Percentiles rank a stretch among this genome's conserved stretches.
These are phyloP conservation scores for Thelonectria blattea DNA, from an alignment of 2,329 filamentous ascomycete genomes.

Conservation along the genomic window DNA sequence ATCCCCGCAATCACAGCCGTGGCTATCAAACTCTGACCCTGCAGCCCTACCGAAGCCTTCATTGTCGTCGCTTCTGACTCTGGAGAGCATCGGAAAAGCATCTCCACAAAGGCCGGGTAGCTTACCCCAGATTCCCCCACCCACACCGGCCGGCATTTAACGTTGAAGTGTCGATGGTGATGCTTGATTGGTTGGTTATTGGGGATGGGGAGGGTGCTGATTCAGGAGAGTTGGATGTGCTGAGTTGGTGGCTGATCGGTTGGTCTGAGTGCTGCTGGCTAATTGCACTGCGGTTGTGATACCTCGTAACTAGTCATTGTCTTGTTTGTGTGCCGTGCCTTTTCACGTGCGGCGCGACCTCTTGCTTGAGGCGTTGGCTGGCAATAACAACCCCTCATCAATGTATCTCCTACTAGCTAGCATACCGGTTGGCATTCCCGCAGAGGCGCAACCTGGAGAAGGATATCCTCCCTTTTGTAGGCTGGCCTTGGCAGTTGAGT, in stretches of 20 bases:
- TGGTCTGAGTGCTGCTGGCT: too few relatives aligned
- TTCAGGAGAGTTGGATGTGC: not conserved
- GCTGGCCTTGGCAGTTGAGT: too few relatives aligned
- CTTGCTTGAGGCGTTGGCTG: not conserved
- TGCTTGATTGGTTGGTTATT: not conserved
- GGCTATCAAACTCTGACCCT: not conserved
- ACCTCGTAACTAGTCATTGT: too few relatives aligned
- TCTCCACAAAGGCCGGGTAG: slow-evolving; percentile 17
- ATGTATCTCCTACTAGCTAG: not conserved
- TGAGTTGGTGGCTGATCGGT: too few relatives aligned
- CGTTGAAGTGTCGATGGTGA: not conserved
- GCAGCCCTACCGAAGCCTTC: not conserved
- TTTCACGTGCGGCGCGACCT: not conserved
- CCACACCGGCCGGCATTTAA: slow-evolving; percentile 1
- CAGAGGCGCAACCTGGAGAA: not conserved
- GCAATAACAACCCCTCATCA: not conserved
- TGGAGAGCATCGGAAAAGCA: slow-evolving; percentile 22
- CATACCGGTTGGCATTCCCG: not conserved
- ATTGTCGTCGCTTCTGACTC: not conserved
- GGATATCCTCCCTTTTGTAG: not conserved
- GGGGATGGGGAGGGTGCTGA: not conserved
- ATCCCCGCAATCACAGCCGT: not conserved
- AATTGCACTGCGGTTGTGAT: too few relatives aligned
- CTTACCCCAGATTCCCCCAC: slow-evolving; percentile 17
- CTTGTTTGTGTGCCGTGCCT: too few relatives aligned